A percentile compares a stretch with the other conserved stretches of the same genome.
phyloP scores from a whole-genome alignment of 2,329 filamentous ascomycete species.

The Trichophyton verrucosum region DNA sequence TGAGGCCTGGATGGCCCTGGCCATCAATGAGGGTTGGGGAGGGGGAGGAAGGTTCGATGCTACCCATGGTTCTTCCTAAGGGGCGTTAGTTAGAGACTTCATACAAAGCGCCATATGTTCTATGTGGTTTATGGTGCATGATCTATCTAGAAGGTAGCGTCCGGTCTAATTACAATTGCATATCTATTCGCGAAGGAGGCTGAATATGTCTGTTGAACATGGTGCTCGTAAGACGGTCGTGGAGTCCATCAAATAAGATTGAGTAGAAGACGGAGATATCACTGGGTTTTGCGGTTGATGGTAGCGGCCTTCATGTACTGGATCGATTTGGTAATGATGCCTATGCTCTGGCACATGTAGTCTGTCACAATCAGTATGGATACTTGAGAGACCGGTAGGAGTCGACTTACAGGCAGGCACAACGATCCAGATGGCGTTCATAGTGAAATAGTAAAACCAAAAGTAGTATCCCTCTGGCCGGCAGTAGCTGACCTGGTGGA shows the following conservation, averaged over 20 bases:
- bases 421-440: conserved; percentile 56
- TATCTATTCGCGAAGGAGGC: not conserved
- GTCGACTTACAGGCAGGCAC: conserved; percentile 45
- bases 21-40: too few species aligned
- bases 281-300: conserved; percentile 20
- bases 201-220: not conserved
- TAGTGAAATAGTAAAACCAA: conserved; percentile 53
- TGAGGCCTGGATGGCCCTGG: too few species aligned
- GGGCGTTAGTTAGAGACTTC: too few species aligned
- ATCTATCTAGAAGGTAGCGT: not conserved
- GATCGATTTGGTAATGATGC: conserved; percentile 21
- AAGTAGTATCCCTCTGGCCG: conserved; percentile 53
- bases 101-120: too few species aligned
- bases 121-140: not conserved
- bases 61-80: too few species aligned
- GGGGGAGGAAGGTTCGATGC: too few species aligned
- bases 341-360: conserved; percentile 23
- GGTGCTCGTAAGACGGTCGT: not conserved
- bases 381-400: not conserved
- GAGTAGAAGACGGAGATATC: not conserved
- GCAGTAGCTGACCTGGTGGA: conserved; percentile 43
- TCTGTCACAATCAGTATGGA: conserved; percentile 14
- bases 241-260: not conserved
- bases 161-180: not conserved
- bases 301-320: conserved; percentile 15